phyloP scores from a whole-genome alignment of 2,329 filamentous ascomycete genomes.

The Penicillium sp. region DNA sequence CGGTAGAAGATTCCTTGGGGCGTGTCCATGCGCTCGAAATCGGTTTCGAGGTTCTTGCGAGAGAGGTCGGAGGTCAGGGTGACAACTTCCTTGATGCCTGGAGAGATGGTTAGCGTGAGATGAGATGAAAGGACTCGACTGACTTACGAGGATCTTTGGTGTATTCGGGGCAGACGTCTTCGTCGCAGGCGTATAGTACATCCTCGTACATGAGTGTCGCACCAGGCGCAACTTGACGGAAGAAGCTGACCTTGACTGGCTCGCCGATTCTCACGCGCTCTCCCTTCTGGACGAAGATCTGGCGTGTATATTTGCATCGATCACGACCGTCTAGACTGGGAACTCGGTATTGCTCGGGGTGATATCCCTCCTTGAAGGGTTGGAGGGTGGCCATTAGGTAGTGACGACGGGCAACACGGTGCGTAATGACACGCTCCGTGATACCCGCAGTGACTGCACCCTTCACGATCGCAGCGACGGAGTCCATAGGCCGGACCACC shows the following conservation, averaged over 20 bases:
- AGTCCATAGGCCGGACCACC: constrained; percentile 98
- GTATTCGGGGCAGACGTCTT: constrained; percentile 97
- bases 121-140: background rate
- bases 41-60: constrained; percentile 97
- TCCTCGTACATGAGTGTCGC: constrained; percentile 99
- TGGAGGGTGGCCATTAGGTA: constrained; percentile 99
- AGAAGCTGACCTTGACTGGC: constrained; percentile 97
- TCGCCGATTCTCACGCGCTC: constrained; percentile 99
- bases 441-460: constrained; percentile 97
- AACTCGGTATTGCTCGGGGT: constrained; percentile 96
- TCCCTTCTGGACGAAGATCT: constrained; percentile 98
- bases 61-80: constrained; percentile 96
- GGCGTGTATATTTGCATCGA: constrained; percentile 95
- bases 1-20: constrained; percentile 96
- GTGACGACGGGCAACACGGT: constrained; percentile 93
- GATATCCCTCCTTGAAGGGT: constrained; percentile 98
- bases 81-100: constrained; percentile 98
- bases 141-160: constrained; percentile 98
- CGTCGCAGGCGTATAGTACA: constrained; percentile 94
- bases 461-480: constrained; percentile 97
- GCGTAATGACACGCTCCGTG: constrained; percentile 93
- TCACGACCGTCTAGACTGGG: constrained; percentile 96
- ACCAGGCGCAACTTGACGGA: constrained; percentile 94
- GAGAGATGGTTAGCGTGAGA: constrained; percentile 3
- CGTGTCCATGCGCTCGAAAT: constrained; percentile 99